Percentiles rank a stretch among this genome's conserved stretches.
Evolutionary conservation across 2,329 filamentous ascomycete genomes (phyloP).

Genomic region (Microcyclospora tardicrescens): DNA sequence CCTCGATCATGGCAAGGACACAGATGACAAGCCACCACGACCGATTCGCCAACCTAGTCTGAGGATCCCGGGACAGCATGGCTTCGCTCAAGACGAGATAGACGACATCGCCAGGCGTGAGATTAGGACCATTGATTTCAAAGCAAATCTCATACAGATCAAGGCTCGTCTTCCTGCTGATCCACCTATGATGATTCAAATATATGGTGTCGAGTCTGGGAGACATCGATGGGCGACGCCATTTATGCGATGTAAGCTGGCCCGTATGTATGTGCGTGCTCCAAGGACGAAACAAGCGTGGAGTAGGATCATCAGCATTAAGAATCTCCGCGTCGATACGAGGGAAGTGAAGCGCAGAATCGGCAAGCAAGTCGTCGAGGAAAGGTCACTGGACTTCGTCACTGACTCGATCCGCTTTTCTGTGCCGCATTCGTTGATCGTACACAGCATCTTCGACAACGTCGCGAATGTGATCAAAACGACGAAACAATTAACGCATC

Average conservation of each 20-base stretch:
- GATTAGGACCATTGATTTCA: conserved; percentile 69
- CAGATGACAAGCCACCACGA: conserved; percentile 4
- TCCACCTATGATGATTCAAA: conserved; percentile 80
- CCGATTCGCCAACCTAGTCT: conserved; percentile 10
- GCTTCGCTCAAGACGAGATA: conserved; percentile 8
- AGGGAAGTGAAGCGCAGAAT: conserved; percentile 62
- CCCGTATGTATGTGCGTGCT: conserved; percentile 77
- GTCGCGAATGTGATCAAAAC: conserved; percentile 78
- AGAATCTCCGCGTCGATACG: conserved; percentile 66
- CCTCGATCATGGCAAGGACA: conserved; percentile 12
- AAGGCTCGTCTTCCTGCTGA: conserved; percentile 82
- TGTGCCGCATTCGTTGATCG: conserved; percentile 79
- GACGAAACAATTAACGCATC: conserved; percentile 78
- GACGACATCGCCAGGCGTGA: conserved; percentile 38
- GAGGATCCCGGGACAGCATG: conserved; percentile 9
- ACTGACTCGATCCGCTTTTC: conserved; percentile 77
- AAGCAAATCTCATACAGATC: conserved; percentile 67
- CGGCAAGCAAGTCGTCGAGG: conserved; percentile 42
- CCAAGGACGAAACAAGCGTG: conserved; percentile 73
- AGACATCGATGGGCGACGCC: conserved; percentile 79
- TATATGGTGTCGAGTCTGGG: conserved; percentile 70
- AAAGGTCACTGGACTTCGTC: conserved; percentile 71
- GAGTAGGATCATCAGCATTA: conserved; percentile 76
- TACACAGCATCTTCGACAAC: conserved; percentile 90
- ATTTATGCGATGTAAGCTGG: conserved; percentile 61